Percentiles rank a stretch among this genome's conserved stretches.
Evolutionary conservation across 2,329 filamentous ascomycete genomes (phyloP).

Genomic region (Blumeria graminis): DNA sequence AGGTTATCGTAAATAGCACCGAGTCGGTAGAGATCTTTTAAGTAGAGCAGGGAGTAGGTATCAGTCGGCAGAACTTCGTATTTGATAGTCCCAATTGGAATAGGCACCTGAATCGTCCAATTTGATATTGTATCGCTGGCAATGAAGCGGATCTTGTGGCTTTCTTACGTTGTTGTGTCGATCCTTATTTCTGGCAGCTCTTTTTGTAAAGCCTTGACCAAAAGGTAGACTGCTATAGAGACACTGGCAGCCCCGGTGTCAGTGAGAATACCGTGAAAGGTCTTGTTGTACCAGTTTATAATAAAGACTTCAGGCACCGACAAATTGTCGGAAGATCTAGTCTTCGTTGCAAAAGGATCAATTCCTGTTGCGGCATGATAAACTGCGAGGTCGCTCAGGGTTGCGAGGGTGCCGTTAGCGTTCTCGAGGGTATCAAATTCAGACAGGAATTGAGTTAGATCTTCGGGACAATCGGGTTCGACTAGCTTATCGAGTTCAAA

Average conservation of each 20-base stretch:
- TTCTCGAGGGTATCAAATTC: not conserved
- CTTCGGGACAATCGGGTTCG: not conserved
- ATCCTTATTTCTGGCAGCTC: not conserved
- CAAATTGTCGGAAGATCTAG: too few species aligned
- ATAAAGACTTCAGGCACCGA: too few species aligned
- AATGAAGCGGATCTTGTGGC: too few species aligned
- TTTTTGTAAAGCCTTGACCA: not conserved
- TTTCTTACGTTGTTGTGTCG: not conserved
- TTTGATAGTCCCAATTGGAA: too few species aligned
- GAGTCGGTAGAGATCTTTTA: not conserved
- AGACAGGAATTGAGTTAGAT: not conserved
- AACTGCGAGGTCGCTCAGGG: not conserved
- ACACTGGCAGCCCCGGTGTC: not conserved
- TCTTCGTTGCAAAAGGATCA: not conserved
- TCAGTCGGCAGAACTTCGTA: too few species aligned
- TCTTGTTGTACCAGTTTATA: not conserved
- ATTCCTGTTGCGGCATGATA: not conserved
- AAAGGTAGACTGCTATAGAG: not conserved
- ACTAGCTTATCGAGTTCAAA: not conserved
- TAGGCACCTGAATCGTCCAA: too few species aligned
- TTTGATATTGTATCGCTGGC: too few species aligned
- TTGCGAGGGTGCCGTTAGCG: not conserved
- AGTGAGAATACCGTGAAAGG: not conserved
- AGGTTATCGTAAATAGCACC: too few species aligned
- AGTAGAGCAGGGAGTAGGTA: not conserved